Evolutionary conservation across 345 rosid species (phyloP).

Genomic region (Linum usitatissimum): DNA sequence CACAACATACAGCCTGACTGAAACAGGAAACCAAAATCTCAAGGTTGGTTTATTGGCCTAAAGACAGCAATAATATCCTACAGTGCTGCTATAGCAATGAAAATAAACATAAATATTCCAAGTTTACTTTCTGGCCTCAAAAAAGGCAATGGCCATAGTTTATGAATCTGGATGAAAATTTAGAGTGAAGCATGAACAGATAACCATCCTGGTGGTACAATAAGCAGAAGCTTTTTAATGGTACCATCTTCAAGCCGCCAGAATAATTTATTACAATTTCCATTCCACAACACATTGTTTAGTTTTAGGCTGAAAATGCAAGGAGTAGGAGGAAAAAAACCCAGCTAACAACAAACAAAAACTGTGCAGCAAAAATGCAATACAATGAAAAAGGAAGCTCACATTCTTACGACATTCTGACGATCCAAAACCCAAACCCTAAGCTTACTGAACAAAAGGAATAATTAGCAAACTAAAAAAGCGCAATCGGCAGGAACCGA

Average conservation of each 20-base stretch:
- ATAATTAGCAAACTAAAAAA: slow-evolving; percentile 12
- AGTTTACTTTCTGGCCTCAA: no score
- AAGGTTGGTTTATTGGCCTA: no score
- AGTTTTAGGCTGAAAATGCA: neutral
- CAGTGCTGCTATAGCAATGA: no score
- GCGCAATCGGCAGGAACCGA: slow-evolving; percentile 9
- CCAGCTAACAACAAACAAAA: neutral
- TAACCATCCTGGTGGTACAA: no score
- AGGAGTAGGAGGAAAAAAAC: slow-evolving; percentile 1
- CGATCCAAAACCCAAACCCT: slow-evolving; percentile 5
- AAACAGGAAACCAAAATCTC: no score
- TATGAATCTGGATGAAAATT: no score
- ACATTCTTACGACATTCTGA: neutral
- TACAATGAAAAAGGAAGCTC: neutral
- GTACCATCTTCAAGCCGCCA: slow-evolving; percentile 17
- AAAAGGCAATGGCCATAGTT: no score
- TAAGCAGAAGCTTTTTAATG: slow-evolving; percentile 4
- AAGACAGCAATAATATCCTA: no score
- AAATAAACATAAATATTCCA: no score
- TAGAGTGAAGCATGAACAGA: no score
- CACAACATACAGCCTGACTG: neutral
- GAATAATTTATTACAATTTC: slow-evolving; percentile 8
- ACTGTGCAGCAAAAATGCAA: slow-evolving; percentile 6
- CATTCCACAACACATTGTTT: neutral
- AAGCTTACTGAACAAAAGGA: slow-evolving; percentile 6